Conservation (phyloP, 768 basidiomycete genomes). For the Lactarius akahatsu region DNA sequence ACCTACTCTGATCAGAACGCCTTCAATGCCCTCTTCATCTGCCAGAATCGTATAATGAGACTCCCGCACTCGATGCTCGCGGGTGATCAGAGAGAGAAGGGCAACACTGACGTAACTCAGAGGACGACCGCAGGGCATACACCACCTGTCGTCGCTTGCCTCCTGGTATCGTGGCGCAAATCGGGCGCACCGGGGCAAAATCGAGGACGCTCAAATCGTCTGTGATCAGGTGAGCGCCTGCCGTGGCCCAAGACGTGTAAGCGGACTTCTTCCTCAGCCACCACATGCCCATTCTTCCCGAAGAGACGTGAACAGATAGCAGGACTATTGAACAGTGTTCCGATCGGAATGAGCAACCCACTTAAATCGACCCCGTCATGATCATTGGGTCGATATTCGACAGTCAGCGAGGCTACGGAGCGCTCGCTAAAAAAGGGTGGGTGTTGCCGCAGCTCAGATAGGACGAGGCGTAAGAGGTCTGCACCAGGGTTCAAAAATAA, state of each 20-base stretch:
- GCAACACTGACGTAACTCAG: neutral
- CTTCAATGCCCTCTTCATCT: neutral
- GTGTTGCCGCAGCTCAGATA: neutral
- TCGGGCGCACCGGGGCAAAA: neutral
- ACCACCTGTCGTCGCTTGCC: neutral
- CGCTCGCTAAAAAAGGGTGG: neutral
- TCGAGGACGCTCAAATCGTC: neutral
- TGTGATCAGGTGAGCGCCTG: neutral
- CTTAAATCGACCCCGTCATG: neutral
- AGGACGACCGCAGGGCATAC: neutral
- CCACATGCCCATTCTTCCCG: neutral
- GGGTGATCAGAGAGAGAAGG: slow-evolving; percentile 14
- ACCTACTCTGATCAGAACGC: neutral
- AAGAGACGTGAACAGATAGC: neutral
- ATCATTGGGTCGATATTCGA: neutral
- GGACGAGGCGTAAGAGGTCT: neutral
- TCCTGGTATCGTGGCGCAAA: neutral
- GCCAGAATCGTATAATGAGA: neutral
- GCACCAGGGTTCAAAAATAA: neutral
- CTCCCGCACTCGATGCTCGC: slow-evolving; percentile 14
- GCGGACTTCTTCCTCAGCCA: neutral
- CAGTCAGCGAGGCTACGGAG: neutral
- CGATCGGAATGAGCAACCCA: neutral
- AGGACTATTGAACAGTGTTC: neutral
- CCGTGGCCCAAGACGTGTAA: neutral